These are phyloP conservation scores for Fusarium multiceps DNA, from an alignment of 2,329 filamentous ascomycete genomes.

Conservation along the genomic window DNA sequence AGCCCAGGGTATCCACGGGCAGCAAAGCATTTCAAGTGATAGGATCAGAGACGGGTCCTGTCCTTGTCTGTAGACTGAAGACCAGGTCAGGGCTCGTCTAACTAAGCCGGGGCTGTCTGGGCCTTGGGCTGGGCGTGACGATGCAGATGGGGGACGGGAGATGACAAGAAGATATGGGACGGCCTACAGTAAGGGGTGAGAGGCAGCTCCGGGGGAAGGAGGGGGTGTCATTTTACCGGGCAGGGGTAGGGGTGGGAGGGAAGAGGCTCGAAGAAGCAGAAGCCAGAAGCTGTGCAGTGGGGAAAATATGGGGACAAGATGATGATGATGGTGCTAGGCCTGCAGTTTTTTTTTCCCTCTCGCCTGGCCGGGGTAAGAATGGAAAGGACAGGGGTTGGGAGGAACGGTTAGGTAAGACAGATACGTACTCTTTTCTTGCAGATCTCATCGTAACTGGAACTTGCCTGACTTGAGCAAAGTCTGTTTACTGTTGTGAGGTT, in stretches of 20 bases:
- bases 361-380: conserved; percentile 1
- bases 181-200: conserved; percentile 8
- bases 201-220: conserved; percentile 14
- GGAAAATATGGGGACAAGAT: conserved; percentile 29
- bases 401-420: conserved; percentile 12
- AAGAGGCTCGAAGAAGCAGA: conserved; percentile 22
- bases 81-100: conserved; percentile 15
- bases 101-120: conserved; percentile 16
- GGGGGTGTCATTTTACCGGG: conserved; percentile 13
- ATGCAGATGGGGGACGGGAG: conserved; percentile 39
- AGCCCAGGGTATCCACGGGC: conserved; percentile 24
- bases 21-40: conserved; percentile 13
- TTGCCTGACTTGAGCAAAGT: background rate
- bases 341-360: conserved; percentile 19
- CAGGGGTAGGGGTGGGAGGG: background rate
- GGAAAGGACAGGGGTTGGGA: background rate
- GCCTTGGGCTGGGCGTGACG: conserved; percentile 25
- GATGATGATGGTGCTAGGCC: conserved; percentile 32
- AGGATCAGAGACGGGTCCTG: conserved; percentile 8
- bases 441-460: background rate
- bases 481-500: background rate
- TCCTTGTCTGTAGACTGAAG: background rate
- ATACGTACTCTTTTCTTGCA: conserved; percentile 3
- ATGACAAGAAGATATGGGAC: conserved; percentile 41
- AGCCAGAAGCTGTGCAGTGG: conserved; percentile 34